Conservation (phyloP, 148 eudicot species). For the Amaranthus cruentus region DNA sequence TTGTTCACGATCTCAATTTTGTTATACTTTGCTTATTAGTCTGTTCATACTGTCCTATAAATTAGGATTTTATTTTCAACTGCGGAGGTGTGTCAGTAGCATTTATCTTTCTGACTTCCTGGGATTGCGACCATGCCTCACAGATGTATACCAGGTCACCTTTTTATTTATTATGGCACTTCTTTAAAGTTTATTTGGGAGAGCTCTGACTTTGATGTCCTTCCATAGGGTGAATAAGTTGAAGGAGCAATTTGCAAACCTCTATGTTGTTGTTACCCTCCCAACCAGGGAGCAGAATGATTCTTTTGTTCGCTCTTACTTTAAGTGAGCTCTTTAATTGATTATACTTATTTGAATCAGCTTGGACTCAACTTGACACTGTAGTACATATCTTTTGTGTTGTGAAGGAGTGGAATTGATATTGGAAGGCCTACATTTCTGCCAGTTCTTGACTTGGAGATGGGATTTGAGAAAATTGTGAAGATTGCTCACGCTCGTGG, state of each 20-base stretch:
- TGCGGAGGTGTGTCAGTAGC: conserved; percentile 92
- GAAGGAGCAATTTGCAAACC: conserved; percentile 78
- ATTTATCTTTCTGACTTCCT: conserved; percentile 68
- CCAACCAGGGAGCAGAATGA: conserved; percentile 82
- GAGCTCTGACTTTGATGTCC: conserved; percentile 17
- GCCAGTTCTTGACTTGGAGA: conserved; percentile 74
- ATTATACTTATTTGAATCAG: background rate
- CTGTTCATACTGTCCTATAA: conserved; percentile 5
- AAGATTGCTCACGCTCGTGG: conserved; percentile 93
- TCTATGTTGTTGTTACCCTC: conserved; percentile 76
- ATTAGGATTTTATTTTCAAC: conserved; percentile 92
- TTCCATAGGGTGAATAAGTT: conserved; percentile 64
- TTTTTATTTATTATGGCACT: background rate
- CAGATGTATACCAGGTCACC: conserved; percentile 58
- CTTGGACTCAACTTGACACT: conserved; percentile 7
- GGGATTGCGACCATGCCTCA: conserved; percentile 42
- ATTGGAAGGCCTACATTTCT: conserved; percentile 80
- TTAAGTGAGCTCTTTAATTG: conserved; percentile 47
- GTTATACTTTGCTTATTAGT: background rate
- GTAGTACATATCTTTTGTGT: conserved; percentile 1
- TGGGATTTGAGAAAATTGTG: conserved; percentile 92
- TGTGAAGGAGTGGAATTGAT: conserved; percentile 66
- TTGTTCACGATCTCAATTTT: background rate
- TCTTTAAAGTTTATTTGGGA: background rate
- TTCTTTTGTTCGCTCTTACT: conserved; percentile 68